Conservation (phyloP, 169 alveolate species). For the Plasmodium gonderi region DNA sequence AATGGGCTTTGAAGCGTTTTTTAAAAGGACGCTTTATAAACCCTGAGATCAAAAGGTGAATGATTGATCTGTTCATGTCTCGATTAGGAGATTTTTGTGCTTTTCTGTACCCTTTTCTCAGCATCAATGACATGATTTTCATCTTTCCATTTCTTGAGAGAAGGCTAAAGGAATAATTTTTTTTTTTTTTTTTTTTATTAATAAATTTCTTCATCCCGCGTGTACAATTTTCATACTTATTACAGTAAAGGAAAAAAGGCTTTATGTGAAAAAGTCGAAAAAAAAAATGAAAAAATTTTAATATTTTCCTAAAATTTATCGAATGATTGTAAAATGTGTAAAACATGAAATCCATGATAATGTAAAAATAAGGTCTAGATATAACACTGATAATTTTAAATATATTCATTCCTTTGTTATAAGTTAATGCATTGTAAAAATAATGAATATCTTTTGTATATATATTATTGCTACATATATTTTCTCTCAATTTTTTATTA, state of each 20-base stretch:
- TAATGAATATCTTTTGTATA: conserved; percentile 5
- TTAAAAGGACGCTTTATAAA: conserved; percentile 1
- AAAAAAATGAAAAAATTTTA: conserved; percentile 42
- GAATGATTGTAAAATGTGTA: conserved; percentile 34
- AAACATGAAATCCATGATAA: conserved; percentile 19
- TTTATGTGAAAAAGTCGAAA: conserved; percentile 16
- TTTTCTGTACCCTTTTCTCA: not conserved
- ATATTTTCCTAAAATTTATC: conserved; percentile 6
- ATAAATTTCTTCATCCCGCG: not conserved
- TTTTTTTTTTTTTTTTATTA: conserved; percentile 7
- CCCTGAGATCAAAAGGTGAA: not conserved
- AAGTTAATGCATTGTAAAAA: conserved; percentile 49
- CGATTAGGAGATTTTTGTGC: not conserved
- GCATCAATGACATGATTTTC: not conserved
- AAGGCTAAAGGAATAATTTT: not conserved
- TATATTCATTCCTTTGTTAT: conserved; percentile 56
- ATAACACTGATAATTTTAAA: conserved; percentile 24
- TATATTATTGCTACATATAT: not conserved
- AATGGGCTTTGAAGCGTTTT: not conserved
- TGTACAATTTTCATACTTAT: not conserved
- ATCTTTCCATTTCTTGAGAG: not conserved
- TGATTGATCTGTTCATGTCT: not conserved
- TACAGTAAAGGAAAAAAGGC: not conserved
- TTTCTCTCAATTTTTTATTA: not conserved
- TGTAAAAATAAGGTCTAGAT: conserved; percentile 6